A percentile compares a stretch with the other conserved stretches of the same genome.
Evolutionary conservation across 2,329 filamentous ascomycete species (phyloP).

Genomic region (Bipolaris gigantea): DNA sequence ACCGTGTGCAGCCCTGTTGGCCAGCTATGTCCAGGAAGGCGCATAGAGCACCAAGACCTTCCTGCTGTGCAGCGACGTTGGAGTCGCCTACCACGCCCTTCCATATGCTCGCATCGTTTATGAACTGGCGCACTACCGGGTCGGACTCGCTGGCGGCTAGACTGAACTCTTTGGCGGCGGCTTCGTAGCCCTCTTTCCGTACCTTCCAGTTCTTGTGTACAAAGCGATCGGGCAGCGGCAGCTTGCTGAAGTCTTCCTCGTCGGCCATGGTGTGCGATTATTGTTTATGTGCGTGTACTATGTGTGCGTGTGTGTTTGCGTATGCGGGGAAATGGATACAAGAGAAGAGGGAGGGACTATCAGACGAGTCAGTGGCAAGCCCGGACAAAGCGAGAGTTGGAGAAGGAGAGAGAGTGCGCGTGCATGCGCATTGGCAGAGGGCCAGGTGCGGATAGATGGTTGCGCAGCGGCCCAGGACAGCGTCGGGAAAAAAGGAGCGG

Average conservation of each 20-base stretch:
- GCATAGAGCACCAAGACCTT: constrained; percentile 84
- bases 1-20: constrained; percentile 73
- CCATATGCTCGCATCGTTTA: constrained; percentile 83
- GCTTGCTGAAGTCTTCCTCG: constrained; percentile 75
- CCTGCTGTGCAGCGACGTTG: constrained; percentile 95
- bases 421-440: constrained; percentile 2
- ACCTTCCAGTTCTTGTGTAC: constrained; percentile 97
- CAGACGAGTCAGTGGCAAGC: constrained; percentile 10
- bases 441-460: neutral
- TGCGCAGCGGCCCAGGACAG: neutral
- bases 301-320: constrained; percentile 7
- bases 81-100: constrained; percentile 91
- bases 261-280: constrained; percentile 67
- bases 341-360: neutral
- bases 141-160: constrained; percentile 81
- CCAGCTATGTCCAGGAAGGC: constrained; percentile 92
- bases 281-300: neutral
- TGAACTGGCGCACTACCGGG: constrained; percentile 82
- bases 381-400: neutral
- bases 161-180: constrained; percentile 84
- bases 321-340: constrained; percentile 9
- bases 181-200: constrained; percentile 91
- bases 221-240: constrained; percentile 79
- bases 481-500: neutral
- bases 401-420: constrained; percentile 1